Conservation (phyloP, 768 basidiomycete species). For the Mycena belliarum region DNA sequence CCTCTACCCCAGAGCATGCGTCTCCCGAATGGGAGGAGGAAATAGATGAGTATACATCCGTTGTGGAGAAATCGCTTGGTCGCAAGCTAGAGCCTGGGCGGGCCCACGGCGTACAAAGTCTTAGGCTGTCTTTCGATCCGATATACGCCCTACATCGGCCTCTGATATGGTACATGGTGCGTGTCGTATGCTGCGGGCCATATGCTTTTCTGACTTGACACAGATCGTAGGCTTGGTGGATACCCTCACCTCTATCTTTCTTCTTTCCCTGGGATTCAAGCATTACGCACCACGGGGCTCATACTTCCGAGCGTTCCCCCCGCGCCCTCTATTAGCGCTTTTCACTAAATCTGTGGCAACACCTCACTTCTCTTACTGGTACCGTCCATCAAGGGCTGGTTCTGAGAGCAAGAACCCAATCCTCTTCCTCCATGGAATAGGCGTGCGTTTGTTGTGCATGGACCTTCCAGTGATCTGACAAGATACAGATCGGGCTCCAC, state of each 20-base stretch:
- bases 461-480: not conserved
- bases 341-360: slow-evolving; percentile 44
- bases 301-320: slow-evolving; percentile 51
- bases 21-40: slow-evolving; percentile 49
- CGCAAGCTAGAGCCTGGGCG: slow-evolving; percentile 41
- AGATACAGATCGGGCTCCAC: slow-evolving; percentile 58
- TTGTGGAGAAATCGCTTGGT: slow-evolving; percentile 43
- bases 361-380: slow-evolving; percentile 42
- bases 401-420: slow-evolving; percentile 45
- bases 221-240: slow-evolving; percentile 60
- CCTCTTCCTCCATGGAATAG: slow-evolving; percentile 72
- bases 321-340: slow-evolving; percentile 44
- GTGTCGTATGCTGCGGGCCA: slow-evolving; percentile 23
- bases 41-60: slow-evolving; percentile 45
- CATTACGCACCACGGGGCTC: slow-evolving; percentile 45
- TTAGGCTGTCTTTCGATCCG: slow-evolving; percentile 57
- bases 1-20: slow-evolving; percentile 33
- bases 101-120: slow-evolving; percentile 39
- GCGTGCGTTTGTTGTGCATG: slow-evolving; percentile 38
- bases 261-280: slow-evolving; percentile 49
- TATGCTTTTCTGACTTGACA: not conserved
- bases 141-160: slow-evolving; percentile 59
- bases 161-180: slow-evolving; percentile 63
- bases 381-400: slow-evolving; percentile 44
- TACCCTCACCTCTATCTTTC: slow-evolving; percentile 37